Evolutionary conservation across 2,329 filamentous ascomycete genomes (phyloP).

Genomic region (Alternaria longipes): DNA sequence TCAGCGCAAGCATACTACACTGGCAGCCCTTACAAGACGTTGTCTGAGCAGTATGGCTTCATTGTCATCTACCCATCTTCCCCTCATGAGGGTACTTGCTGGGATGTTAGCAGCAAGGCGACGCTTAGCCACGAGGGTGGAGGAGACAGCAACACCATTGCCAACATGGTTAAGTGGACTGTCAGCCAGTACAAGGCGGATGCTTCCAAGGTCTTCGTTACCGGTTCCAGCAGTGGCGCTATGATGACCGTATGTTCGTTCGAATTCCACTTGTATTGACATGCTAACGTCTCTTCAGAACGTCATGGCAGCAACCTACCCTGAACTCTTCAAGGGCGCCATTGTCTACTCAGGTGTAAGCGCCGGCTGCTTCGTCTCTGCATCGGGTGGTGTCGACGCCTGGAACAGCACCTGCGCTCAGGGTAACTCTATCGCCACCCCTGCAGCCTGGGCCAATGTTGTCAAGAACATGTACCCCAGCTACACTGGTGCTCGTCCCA

Average conservation of each 20-base stretch:
- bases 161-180: conserved; percentile 68
- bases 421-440: conserved; percentile 58
- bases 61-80: conserved; percentile 68
- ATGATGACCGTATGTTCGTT: conserved; percentile 61
- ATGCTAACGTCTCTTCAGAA: conserved; percentile 41
- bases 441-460: conserved; percentile 59
- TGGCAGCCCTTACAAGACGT: conserved; percentile 62
- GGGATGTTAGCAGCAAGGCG: conserved; percentile 66
- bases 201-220: conserved; percentile 62
- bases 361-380: conserved; percentile 63
- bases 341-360: conserved; percentile 64
- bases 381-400: conserved; percentile 53
- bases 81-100: conserved; percentile 64
- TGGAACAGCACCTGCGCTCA: conserved; percentile 65
- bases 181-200: conserved; percentile 63
- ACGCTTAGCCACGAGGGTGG: conserved; percentile 66
- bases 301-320: conserved; percentile 62
- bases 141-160: conserved; percentile 65
- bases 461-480: conserved; percentile 61
- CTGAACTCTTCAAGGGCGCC: conserved; percentile 63
- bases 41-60: conserved; percentile 66
- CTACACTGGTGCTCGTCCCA: conserved; percentile 61
- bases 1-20: conserved; percentile 60
- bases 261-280: too few species aligned
- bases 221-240: conserved; percentile 63